phyloP scores from a whole-genome alignment of 805 yeast species.

The Lachancea mirantina region DNA sequence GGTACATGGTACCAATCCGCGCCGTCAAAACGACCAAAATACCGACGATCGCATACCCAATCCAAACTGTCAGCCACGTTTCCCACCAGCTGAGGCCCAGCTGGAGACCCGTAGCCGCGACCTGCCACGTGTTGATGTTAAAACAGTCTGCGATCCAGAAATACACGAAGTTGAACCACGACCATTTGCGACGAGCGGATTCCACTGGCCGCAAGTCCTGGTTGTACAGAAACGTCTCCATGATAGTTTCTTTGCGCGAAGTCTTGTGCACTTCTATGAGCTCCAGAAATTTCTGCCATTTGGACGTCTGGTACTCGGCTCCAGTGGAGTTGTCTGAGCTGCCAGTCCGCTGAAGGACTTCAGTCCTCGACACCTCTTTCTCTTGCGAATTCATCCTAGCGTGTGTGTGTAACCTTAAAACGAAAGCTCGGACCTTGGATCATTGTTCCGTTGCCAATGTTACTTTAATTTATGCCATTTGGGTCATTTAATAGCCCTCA shows the following conservation, averaged over 20 bases:
- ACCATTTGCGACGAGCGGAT: slow-evolving; percentile 68
- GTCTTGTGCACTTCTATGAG: slow-evolving; percentile 6
- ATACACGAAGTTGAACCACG: slow-evolving; percentile 70
- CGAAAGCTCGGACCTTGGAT: no score
- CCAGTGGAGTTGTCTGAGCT: no score
- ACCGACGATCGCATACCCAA: slow-evolving; percentile 70
- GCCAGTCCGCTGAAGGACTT: no score
- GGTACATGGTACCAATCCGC: slow-evolving; percentile 74
- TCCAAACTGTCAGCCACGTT: slow-evolving; percentile 82
- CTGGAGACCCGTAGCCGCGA: slow-evolving; percentile 77
- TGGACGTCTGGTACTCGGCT: no score
- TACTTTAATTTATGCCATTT: no score
- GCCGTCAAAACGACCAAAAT: slow-evolving; percentile 64
- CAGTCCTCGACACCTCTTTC: no score
- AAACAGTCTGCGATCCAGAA: slow-evolving; percentile 90
- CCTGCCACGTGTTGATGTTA: slow-evolving; percentile 86
- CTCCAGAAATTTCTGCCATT: slow-evolving; percentile 4
- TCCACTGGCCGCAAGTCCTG: slow-evolving; percentile 78
- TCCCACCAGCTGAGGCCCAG: slow-evolving; percentile 87
- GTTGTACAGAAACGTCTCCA: slow-evolving; percentile 64
- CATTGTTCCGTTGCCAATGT: no score
- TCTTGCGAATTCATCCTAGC: no score
- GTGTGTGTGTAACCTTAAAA: no score
- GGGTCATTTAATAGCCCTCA: no score
- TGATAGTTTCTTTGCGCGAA: slow-evolving; percentile 17